Percentiles rank a stretch among this genome's conserved stretches.
Conservation (phyloP, 371 early-diverging fungal species). For the Lichtheimia ramosa region DNA sequence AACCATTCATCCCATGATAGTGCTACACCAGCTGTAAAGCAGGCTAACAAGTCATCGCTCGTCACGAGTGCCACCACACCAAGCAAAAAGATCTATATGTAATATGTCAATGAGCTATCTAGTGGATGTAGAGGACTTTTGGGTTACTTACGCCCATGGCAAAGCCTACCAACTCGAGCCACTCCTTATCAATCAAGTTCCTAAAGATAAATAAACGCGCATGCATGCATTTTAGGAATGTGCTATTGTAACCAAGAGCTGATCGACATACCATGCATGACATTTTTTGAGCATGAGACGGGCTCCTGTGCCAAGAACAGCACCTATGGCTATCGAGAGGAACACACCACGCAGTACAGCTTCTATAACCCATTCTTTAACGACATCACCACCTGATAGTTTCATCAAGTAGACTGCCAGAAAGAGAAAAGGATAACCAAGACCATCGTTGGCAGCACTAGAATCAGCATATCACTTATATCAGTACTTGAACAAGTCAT, state of each 20-base stretch:
- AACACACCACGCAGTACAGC: slow-evolving; percentile 76
- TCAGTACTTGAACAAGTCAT: no score
- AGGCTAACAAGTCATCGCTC: slow-evolving; percentile 89
- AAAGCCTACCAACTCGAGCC: slow-evolving; percentile 85
- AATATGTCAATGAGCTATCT: background rate
- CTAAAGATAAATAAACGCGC: slow-evolving; percentile 6
- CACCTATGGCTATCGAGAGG: slow-evolving; percentile 76
- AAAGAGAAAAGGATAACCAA: slow-evolving; percentile 88
- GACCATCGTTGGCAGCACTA: slow-evolving; percentile 81
- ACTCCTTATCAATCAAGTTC: slow-evolving; percentile 87
- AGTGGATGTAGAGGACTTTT: background rate
- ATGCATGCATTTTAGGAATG: background rate
- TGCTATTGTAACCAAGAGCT: background rate
- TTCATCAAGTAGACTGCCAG: slow-evolving; percentile 74
- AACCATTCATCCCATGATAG: slow-evolving; percentile 94
- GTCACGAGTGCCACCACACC: slow-evolving; percentile 78
- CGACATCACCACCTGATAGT: slow-evolving; percentile 56
- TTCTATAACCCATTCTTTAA: slow-evolving; percentile 73
- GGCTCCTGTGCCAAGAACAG: slow-evolving; percentile 73
- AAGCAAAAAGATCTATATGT: slow-evolving; percentile 62
- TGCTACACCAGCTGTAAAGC: slow-evolving; percentile 88
- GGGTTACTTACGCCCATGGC: slow-evolving; percentile 70
- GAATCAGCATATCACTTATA: no score
- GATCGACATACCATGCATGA: slow-evolving; percentile 37
- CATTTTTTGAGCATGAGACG: slow-evolving; percentile 72